Conservation (phyloP, 768 basidiomycete species). For the Gautieria morchelliformis region DNA sequence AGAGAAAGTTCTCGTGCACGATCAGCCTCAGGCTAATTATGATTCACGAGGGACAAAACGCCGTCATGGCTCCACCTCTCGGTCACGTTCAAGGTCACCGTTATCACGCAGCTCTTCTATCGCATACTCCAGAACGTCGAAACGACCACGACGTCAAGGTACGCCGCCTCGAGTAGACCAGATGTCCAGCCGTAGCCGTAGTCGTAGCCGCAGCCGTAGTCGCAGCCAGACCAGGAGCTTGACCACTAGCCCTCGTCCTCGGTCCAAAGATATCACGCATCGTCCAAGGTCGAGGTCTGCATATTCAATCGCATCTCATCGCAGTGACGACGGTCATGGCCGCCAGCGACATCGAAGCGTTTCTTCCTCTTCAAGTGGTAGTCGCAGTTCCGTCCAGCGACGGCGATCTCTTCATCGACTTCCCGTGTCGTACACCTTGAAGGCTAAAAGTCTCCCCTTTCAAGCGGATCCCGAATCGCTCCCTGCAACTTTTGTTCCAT, state of each 20-base stretch:
- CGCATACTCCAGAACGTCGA: slow-evolving; percentile 35
- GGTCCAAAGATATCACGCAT: slow-evolving; percentile 16
- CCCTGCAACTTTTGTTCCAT: background rate
- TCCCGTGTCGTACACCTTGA: slow-evolving; percentile 23
- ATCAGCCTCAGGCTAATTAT: slow-evolving; percentile 31
- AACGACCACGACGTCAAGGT: slow-evolving; percentile 20
- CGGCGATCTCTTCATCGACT: slow-evolving; percentile 55
- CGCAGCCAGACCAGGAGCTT: slow-evolving; percentile 22
- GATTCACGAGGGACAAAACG: slow-evolving; percentile 20
- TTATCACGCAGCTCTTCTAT: slow-evolving; percentile 22
- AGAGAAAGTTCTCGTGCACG: slow-evolving; percentile 17
- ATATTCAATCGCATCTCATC: slow-evolving; percentile 27
- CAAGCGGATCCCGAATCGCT: background rate
- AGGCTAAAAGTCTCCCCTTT: background rate
- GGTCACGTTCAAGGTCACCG: slow-evolving; percentile 42
- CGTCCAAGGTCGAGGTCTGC: slow-evolving; percentile 29
- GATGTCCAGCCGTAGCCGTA: slow-evolving; percentile 33
- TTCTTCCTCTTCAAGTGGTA: slow-evolving; percentile 45
- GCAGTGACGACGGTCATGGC: slow-evolving; percentile 27
- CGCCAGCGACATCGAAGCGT: slow-evolving; percentile 30
- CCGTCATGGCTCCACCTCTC: slow-evolving; percentile 14
- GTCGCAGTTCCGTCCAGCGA: slow-evolving; percentile 38
- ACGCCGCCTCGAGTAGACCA: slow-evolving; percentile 23
- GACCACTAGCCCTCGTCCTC: slow-evolving; percentile 22
- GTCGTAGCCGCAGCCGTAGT: slow-evolving; percentile 38